Evolutionary conservation across 2,329 filamentous ascomycete genomes (phyloP), one percentile per base, ranked within the genome.

Genomic region (Colletotrichum higginsianum): DNA sequence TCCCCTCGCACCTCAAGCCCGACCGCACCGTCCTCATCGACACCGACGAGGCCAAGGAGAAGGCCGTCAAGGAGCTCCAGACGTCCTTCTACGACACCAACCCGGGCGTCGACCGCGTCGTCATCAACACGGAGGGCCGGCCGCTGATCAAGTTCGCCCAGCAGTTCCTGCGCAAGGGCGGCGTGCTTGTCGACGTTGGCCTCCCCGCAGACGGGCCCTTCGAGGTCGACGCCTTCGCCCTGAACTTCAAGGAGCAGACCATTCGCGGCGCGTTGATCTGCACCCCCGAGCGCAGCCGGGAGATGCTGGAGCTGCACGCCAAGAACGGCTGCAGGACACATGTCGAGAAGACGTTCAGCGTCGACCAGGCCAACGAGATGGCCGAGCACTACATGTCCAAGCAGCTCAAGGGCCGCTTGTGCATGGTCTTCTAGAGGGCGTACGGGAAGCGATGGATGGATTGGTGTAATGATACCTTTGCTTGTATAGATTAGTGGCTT

Each of bases 191-290:
- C 21, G 73, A 75, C 8, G 72, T 75, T 18, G 73, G 73, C 0
- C 49, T 75, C 4, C 73, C 73, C 3, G 67, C 67, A 5, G 73
- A 75, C 18, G 72, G 64, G 1, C 72, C 72, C 15, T 73, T 75
- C 26, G 72, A 75, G 46, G 72, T 75, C 4, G 73, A 75, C 11
- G 61, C 73, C 0, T 75, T 75, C 18, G 73, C 73, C 16, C 21
- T 75, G 49, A 75, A 74, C 61, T 75, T 75, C 66, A 75, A 75
- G 72, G 73, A 74, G 69, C 73, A 75, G 61, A 75, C 73, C 21
- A 11, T 75, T 13, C 72, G 65, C 8, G 73, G 73, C 1, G 66
- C 67, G 2, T 56, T 75, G 26, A 75, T 75, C 6, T 75, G 73
- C 62, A 75, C 73, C 3, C 73, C 73, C 1, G 68, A 74, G 55